Evolutionary conservation across 1,284 basidiomycete species (phyloP).

Genomic region (Paramarasmius palmivorus): DNA sequence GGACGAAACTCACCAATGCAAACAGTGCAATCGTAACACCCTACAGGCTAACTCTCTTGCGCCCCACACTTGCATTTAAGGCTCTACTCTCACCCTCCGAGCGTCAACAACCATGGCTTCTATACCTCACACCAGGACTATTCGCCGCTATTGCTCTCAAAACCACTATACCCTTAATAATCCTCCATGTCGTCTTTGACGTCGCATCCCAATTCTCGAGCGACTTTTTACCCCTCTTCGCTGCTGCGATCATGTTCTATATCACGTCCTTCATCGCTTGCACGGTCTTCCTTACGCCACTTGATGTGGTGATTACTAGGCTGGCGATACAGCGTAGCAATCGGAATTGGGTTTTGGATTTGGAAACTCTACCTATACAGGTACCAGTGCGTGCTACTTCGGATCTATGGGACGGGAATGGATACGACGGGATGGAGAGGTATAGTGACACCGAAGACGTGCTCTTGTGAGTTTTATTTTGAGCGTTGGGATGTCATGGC

Average conservation of each 20-base stretch:
- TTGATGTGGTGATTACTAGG: neutral
- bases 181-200: neutral
- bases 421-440: neutral
- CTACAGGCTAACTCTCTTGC: conserved; percentile 1
- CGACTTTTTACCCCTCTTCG: neutral
- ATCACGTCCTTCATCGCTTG: conserved; percentile 3
- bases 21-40: conserved; percentile 2
- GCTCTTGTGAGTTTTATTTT: neutral
- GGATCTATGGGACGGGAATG: neutral
- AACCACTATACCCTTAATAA: neutral
- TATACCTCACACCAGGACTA: conserved; percentile 3
- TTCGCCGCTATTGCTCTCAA: neutral
- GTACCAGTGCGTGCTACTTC: neutral
- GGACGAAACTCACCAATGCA: neutral
- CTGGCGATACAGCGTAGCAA: neutral
- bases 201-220: neutral
- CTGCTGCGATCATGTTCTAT: neutral
- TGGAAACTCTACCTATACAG: neutral
- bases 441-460: neutral
- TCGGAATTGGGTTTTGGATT: neutral
- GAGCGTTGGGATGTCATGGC: neutral
- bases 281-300: conserved; percentile 4
- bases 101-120: neutral
- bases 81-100: conserved; percentile 2
- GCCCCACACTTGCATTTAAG: neutral